Conservation (phyloP, 169 alveolate species). For the Eimeria praecox region DNA sequence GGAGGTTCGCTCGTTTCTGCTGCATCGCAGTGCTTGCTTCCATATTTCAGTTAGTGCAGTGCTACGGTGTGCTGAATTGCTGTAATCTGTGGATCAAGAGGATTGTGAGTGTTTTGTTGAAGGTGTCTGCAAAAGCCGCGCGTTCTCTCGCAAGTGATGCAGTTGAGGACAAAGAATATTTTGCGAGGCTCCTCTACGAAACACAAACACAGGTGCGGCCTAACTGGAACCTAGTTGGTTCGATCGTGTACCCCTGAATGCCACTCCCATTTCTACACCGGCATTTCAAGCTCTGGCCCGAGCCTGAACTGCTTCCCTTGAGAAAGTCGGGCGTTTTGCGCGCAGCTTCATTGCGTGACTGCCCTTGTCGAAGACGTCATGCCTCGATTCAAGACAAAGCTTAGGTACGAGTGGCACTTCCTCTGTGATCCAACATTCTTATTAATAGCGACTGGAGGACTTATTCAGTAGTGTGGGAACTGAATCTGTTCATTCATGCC, state of each 20-base stretch:
- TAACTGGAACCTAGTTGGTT: background rate
- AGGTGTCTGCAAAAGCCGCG: conserved; percentile 51
- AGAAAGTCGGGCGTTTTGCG: background rate
- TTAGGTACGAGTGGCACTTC: conserved; percentile 31
- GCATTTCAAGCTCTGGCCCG: background rate
- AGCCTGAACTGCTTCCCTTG: background rate
- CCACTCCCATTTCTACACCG: background rate
- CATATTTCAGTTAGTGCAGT: background rate
- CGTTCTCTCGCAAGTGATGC: conserved; percentile 60
- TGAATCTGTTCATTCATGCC: background rate
- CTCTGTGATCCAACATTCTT: background rate
- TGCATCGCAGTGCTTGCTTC: background rate
- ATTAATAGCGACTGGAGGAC: background rate
- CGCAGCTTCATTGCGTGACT: conserved; percentile 53
- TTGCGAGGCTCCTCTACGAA: conserved; percentile 23
- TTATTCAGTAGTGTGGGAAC: background rate
- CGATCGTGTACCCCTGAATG: background rate
- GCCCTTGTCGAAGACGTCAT: conserved; percentile 38
- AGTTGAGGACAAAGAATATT: conserved; percentile 57
- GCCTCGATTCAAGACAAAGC: conserved; percentile 40
- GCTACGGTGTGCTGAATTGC: background rate
- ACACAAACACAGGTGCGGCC: conserved; percentile 40
- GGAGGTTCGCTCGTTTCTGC: conserved; percentile 30
- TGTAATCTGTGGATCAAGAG: background rate
- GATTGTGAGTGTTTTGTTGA: conserved; percentile 1